Evolutionary conservation across 768 basidiomycete species (phyloP).

Genomic region (Fistulinella prunicolor): DNA sequence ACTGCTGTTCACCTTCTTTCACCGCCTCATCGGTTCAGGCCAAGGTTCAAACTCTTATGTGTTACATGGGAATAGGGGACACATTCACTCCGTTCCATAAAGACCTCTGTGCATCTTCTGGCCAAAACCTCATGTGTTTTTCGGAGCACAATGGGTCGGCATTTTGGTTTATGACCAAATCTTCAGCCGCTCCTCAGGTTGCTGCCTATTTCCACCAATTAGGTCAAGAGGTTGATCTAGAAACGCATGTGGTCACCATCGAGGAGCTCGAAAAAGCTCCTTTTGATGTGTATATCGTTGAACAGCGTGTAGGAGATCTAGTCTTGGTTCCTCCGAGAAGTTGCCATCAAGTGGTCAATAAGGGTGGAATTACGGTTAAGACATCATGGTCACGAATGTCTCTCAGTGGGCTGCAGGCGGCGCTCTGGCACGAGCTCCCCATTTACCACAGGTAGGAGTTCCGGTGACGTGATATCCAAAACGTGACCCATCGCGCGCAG

Average conservation of each 20-base stretch:
- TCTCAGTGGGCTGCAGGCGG: constrained; percentile 51
- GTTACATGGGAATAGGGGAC: constrained; percentile 77
- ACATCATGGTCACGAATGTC: constrained; percentile 89
- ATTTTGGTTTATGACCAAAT: constrained; percentile 85
- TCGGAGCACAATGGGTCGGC: constrained; percentile 69
- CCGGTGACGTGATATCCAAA: background rate
- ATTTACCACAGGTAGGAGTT: constrained; percentile 67
- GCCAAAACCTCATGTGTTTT: constrained; percentile 86
- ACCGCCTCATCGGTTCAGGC: constrained; percentile 37
- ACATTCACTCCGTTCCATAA: constrained; percentile 86
- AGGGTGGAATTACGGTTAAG: constrained; percentile 78
- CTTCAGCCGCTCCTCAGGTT: constrained; percentile 52
- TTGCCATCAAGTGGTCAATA: constrained; percentile 82
- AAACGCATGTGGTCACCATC: constrained; percentile 61
- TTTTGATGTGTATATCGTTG: constrained; percentile 64
- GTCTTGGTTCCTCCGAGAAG: constrained; percentile 79
- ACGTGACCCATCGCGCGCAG: constrained; percentile 35
- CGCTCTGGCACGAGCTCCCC: constrained; percentile 71
- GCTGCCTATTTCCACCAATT: constrained; percentile 53
- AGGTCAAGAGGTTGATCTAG: constrained; percentile 60
- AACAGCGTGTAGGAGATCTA: constrained; percentile 75
- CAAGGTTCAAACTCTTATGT: constrained; percentile 77
- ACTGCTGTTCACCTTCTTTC: background rate
- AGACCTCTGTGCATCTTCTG: constrained; percentile 79
- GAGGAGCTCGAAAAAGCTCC: constrained; percentile 63